Percentiles rank a stretch among this genome's conserved stretches.
Conservation (phyloP, 495 filamentous ascomycete species). For the Penicillium ochrochloron region DNA sequence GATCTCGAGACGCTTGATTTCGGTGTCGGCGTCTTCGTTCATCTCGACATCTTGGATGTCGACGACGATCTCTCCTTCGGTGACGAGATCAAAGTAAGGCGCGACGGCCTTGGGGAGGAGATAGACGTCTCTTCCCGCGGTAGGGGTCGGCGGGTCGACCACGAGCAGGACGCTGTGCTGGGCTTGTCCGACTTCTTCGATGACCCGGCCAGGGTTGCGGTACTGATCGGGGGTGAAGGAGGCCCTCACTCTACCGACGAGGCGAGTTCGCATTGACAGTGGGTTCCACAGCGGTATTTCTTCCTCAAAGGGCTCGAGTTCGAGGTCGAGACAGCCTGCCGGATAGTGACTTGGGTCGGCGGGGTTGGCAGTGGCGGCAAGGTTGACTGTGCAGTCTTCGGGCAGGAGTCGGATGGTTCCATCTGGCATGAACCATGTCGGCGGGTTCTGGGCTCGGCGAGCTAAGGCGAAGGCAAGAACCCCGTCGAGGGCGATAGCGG, state of each 20-base stretch:
- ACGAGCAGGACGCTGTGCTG: not conserved
- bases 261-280: not conserved
- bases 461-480: not conserved
- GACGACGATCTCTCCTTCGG: not conserved
- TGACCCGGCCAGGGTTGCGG: not conserved
- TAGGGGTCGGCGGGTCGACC: not conserved
- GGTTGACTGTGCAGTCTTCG: not conserved
- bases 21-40: not conserved
- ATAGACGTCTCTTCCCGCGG: not conserved
- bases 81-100: conserved; percentile 1
- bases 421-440: not conserved
- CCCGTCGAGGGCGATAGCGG: not conserved
- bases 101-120: not conserved
- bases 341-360: too few relatives aligned
- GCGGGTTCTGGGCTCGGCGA: not conserved
- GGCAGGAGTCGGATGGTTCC: conserved; percentile 7
- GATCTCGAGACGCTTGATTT: not conserved
- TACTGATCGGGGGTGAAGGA: not conserved
- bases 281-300: not conserved
- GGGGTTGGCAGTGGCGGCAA: not conserved
- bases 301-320: not conserved
- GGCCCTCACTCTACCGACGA: conserved; percentile 4
- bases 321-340: too few relatives aligned
- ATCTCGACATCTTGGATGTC: not conserved
- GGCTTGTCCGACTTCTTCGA: not conserved